These are phyloP conservation scores for Vanderwaltozyma verrucispora DNA, from an alignment of 805 yeast species.

Conservation along the genomic window DNA sequence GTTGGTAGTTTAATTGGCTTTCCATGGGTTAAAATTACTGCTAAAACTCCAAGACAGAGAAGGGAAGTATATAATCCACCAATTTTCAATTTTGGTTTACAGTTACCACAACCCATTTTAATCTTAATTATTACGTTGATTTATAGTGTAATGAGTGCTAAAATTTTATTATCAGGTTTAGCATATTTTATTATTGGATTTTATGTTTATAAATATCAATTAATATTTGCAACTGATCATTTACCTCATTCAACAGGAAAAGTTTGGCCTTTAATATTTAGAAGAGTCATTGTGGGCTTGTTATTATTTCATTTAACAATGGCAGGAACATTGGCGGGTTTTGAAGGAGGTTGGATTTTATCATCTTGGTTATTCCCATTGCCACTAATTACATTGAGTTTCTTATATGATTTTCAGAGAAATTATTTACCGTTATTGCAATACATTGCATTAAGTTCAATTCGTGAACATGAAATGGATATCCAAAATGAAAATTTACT, in stretches of 20 bases:
- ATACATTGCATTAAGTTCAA: conserved; percentile 81
- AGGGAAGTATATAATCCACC: conserved; percentile 75
- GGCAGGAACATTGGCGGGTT: conserved; percentile 77
- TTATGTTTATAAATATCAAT: conserved; percentile 82
- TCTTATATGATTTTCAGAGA: conserved; percentile 72
- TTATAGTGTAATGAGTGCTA: conserved; percentile 83
- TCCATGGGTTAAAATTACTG: conserved; percentile 51
- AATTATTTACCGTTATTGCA: conserved; percentile 71
- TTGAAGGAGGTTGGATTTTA: conserved; percentile 67
- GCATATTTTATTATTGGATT: conserved; percentile 78
- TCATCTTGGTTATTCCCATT: conserved; percentile 68
- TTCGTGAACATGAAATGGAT: conserved; percentile 37
- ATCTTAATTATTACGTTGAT: conserved; percentile 76
- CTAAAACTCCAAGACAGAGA: conserved; percentile 78
- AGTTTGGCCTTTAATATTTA: conserved; percentile 85
- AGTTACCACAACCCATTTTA: conserved; percentile 83
- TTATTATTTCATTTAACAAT: conserved; percentile 81
- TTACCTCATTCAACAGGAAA: conserved; percentile 96
- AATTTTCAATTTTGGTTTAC: conserved; percentile 82
- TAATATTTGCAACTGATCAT: conserved; percentile 83
- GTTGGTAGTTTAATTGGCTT: conserved; percentile 69
- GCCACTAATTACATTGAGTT: conserved; percentile 55
- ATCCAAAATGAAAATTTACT: conserved; percentile 15
- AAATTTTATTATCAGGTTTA: conserved; percentile 75
- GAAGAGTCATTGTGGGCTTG: conserved; percentile 74